Base-by-base conservation (phyloP, 164 flowering plant species). In the Vitis rupestris region DNA sequence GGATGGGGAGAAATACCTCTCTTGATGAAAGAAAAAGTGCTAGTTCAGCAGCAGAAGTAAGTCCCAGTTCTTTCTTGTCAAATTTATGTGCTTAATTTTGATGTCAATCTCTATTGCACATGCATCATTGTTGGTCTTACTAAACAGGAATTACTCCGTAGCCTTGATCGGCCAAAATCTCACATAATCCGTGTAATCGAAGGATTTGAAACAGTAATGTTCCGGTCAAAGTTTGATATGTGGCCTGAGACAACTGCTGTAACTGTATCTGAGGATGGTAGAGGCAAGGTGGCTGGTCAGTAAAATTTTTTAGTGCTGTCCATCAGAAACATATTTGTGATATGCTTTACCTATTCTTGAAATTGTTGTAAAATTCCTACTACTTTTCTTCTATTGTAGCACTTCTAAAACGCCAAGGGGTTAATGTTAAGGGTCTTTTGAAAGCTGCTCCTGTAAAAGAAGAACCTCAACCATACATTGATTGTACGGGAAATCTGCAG, bases 201-300 rank as follows among this genome's bases (percentile, higher is more conserved):
- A 80, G 98, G 98, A 64, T 93, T 93, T 82, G 99, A 96, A 82
- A 90, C 98, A 6, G 97, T 90, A 64, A 68, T 78, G 73, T 96
- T 96, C 74, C 83, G 89, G 15, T 88, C 94, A 16, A 89, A 86
- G 79, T 96, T 96, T 78, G 86, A 85, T 68, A 81, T 87, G 27
- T 96, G 99, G 99, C 96, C 99, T 65, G 83, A 86, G 69, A 77
- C 86, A 50, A 76, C 79, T 74, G 79, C 83, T 73, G 95, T 87
- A 23, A 65, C 90, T 61, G 94, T 88, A 10, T 80, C 99, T 50
- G 98, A 93, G 82, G 97, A 92, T 83, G 97, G 98, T 61, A 82
- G 97, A 83, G 95, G 99, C 79, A 93, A 90, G 82, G 98, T 96
- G 72, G 99, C 99, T 73, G 98, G 99, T 96, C 30, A 79, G 92